Evolutionary conservation across 108 stramenopile species (phyloP).

Genomic region (Skeletonema menzelii): DNA sequence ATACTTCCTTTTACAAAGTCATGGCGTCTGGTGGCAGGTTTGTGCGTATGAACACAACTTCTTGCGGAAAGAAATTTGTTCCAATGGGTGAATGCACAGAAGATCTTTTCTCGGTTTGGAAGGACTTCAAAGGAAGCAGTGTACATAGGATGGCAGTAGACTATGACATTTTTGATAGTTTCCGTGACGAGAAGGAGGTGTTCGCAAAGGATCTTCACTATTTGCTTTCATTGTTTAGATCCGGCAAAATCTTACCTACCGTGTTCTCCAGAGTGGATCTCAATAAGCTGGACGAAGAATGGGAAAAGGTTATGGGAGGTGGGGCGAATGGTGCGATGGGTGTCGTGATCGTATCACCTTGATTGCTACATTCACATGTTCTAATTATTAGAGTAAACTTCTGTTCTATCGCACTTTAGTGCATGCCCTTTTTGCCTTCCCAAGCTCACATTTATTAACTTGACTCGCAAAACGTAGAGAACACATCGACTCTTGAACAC

Average conservation of each 20-base stretch:
- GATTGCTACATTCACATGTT: constrained; percentile 6
- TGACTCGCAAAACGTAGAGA: constrained; percentile 90
- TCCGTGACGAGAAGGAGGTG: not conserved
- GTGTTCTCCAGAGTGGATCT: constrained; percentile 55
- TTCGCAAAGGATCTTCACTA: not conserved
- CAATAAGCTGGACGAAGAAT: constrained; percentile 58
- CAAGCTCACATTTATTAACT: constrained; percentile 48
- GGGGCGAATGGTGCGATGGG: constrained; percentile 16
- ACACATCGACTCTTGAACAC: constrained; percentile 90
- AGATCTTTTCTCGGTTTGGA: not conserved
- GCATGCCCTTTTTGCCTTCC: constrained; percentile 18
- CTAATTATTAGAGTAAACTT: not conserved
- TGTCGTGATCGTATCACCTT: constrained; percentile 57
- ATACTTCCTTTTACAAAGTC: not conserved
- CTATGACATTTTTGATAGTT: not conserved
- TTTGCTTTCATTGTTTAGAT: constrained; percentile 26
- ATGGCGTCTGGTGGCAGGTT: not conserved
- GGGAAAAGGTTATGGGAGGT: constrained; percentile 54
- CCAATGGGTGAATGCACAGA: not conserved
- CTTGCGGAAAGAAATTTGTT: not conserved
- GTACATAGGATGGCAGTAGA: not conserved
- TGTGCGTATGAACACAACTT: not conserved
- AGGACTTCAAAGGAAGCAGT: not conserved
- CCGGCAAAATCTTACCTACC: constrained; percentile 53
- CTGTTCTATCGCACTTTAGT: not conserved